Base-by-base conservation (phyloP, 2,329 filamentous ascomycete species). In the Claviceps capensis region DNA sequence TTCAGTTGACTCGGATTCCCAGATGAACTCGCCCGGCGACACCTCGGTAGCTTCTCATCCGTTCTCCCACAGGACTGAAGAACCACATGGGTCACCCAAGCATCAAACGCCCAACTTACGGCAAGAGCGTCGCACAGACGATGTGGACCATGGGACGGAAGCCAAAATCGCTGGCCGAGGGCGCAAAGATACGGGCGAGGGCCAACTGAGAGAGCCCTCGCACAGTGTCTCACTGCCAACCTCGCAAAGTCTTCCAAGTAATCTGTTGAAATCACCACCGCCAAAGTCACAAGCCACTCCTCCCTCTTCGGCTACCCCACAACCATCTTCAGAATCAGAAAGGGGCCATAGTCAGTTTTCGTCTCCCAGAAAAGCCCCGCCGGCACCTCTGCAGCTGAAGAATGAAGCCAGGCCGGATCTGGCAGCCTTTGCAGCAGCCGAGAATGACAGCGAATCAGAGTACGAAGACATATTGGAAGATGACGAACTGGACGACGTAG, bases 401-500 rank as follows among this genome's bases (percentile, higher is more conserved):
- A 59, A 66, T 22, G 60, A 62, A 19, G 50, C 53, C 42, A 56
- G 60, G 34, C 57, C 52, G 2, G 56, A 60, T 13, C 42, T 61
- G 8, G 56, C 58, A 11, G 52, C 58, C 16, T 54, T 59, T 1
- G 53, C 41, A 14, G 41, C 19, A 43, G 79, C 83, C n/a, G 81
- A 83, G 13, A 76, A 78, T 2, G 78, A 81, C 38, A 83, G 83
- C 0, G 87, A 88, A 54, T 90, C 87, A 0, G 89, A 95, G 57
- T 93, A 90, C 59, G 88, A 93, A 54, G 85, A 90, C 56, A 76
- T 86, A 38, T 68, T 88, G 13, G 83, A 87, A 55, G 81, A 34
- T 34, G 30, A 34, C 30, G 30, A 34, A 34, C 9, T 84, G 3
- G 77, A 83, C 45, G 82, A 85, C 56, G 72, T 83, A 48, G 71